Conservation (phyloP, 2,329 filamentous ascomycete species). For the Akanthomyces uredinophilus region DNA sequence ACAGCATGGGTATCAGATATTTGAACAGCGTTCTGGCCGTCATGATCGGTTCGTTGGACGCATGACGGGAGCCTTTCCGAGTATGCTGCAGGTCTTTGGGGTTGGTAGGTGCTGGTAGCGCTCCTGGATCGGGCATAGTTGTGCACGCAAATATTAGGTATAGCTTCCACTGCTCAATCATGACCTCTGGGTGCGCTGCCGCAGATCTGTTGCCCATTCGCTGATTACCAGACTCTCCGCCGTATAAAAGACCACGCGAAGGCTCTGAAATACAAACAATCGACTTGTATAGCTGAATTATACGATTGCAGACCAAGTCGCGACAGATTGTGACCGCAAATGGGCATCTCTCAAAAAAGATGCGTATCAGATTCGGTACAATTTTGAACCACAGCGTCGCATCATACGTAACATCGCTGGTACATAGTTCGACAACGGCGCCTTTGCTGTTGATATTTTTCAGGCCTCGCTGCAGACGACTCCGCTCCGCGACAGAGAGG, state of each 20-base stretch:
- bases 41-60: slow-evolving; percentile 69
- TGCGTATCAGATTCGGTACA: slow-evolving; percentile 88
- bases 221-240: slow-evolving; percentile 52
- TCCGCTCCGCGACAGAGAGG: slow-evolving; percentile 85
- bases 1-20: slow-evolving; percentile 81
- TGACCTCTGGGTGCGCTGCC: slow-evolving; percentile 73
- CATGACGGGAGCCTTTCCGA: slow-evolving; percentile 70
- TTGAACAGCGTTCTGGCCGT: slow-evolving; percentile 88
- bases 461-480: slow-evolving; percentile 83
- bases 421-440: slow-evolving; percentile 87
- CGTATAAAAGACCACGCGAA: slow-evolving; percentile 58
- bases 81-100: slow-evolving; percentile 64
- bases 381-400: slow-evolving; percentile 96
- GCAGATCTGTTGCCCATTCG: slow-evolving; percentile 50
- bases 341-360: slow-evolving; percentile 85
- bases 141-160: slow-evolving; percentile 97
- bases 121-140: slow-evolving; percentile 79
- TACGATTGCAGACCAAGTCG: slow-evolving; percentile 86
- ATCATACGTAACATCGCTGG: slow-evolving; percentile 92
- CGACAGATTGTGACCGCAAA: slow-evolving; percentile 87
- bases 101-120: slow-evolving; percentile 31
- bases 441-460: slow-evolving; percentile 78
- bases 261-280: slow-evolving; percentile 76
- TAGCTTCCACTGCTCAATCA: slow-evolving; percentile 96
- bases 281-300: slow-evolving; percentile 86